Evolutionary conservation across 2,329 filamentous ascomycete species (phyloP).

Genomic region (Neoscytalidium dimidiatum): DNA sequence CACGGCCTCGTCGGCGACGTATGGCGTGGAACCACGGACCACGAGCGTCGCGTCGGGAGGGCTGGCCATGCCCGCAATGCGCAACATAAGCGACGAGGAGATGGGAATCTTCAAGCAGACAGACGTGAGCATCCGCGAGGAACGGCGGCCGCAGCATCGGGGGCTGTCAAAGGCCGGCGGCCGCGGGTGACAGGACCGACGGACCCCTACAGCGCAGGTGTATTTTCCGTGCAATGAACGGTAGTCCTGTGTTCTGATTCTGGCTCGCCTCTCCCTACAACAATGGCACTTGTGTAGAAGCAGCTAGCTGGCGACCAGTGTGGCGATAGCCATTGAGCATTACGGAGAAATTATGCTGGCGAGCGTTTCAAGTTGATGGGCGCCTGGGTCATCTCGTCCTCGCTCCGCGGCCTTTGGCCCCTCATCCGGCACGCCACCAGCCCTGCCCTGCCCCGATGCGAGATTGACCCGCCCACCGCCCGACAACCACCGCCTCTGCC

Average conservation of each 20-base stretch:
- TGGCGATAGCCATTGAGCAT: background rate
- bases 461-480: background rate
- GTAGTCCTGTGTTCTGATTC: background rate
- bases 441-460: background rate
- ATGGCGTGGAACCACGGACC: background rate
- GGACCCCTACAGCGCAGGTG: too few relatives aligned
- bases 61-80: background rate
- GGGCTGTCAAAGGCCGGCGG: background rate
- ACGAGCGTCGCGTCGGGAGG: background rate
- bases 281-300: background rate
- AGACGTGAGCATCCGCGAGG: background rate
- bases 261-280: background rate
- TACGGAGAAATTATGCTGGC: background rate
- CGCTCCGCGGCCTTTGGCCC: background rate
- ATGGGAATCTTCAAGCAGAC: constrained; percentile 7
- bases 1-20: background rate
- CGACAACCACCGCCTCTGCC: background rate
- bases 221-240: background rate
- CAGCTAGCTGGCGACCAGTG: background rate
- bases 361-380: constrained; percentile 8
- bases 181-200: background rate
- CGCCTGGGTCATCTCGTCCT: background rate
- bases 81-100: background rate
- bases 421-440: background rate
- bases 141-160: background rate